Base-by-base conservation (phyloP, 768 basidiomycete species). In the Termitomyces sp. region DNA sequence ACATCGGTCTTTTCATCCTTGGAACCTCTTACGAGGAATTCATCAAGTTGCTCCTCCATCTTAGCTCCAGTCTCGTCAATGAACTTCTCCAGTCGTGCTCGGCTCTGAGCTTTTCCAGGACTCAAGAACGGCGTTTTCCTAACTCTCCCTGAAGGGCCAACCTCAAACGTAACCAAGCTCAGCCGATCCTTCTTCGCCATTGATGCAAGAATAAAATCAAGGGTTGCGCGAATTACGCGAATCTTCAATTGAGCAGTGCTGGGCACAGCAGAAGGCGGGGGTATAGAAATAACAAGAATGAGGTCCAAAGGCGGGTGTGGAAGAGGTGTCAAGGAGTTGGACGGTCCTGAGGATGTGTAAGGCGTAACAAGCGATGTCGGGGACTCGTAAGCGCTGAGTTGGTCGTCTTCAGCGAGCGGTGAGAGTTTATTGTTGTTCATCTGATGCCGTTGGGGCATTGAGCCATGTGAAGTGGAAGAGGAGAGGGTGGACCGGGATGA, bases 1-100 rank as follows among this genome's bases (percentile, higher is more conserved):
- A 99, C 96, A 73, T 97, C 96, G 32, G 93, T 93, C 75, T 95
- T 92, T 75, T 98, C 96, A 18, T 98, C 96, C 70, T 89, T 89
- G 61, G 86, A 86, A 15, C 86, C 86, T 62, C 87, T 80, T 20
- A 92, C 85, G 71, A 89, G 73, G 62, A 88, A 89, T 49, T 81
- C 76, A 63, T 81, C 81, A 58, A 75, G 70, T 35, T 60, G 65
- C 24, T 82, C 80, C 1, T 80, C 79, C 63, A 73, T 68, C 74
- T 63, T 73, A 66, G 52, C 75, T 68, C 76, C 81, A 16, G 92
- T 83, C 65, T 87, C 86, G 57, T 93, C 89, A 39, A 97, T 82
- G 71, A 97, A 96, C 70, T 83, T 86, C 59, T 82, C 80, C 44
- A 98, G 78, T 69, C 92, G 78, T 66, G 76, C 77, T 60, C 87